Evolutionary conservation across 2,329 filamentous ascomycete species (phyloP), one percentile per base, ranked within the genome.

Genomic region (Helotiales sp.): DNA sequence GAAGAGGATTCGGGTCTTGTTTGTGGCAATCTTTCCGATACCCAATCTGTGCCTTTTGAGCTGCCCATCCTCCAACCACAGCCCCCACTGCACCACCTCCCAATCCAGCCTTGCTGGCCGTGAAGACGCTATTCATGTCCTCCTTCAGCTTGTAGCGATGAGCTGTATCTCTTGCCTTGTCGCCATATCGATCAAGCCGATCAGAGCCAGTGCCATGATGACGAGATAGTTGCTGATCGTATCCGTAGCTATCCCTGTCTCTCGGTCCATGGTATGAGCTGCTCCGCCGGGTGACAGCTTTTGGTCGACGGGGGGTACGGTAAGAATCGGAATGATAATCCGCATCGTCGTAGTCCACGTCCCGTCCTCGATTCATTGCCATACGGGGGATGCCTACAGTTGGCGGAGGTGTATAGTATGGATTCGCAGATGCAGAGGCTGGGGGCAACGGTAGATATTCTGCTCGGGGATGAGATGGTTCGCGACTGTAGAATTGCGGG

Each of bases 31-130:
- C 65, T 59, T 62, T 69, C 58, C 63, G 66, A 43, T 61, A 70
- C 17, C 70, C 64, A 54, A 67, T 40, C 37, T 72, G 70, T 7
- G 71, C 73, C 45, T 75, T 73, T 2, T 71, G 69, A 6, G 71
- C 65, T 3, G 70, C 74, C 74, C 74, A 75, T 15, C 73, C 74
- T 1, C 71, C 74, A 1, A 74, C 63, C 17, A 73, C 47, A 2
- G 73, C 74, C 5, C 74, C 74, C 1, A 72, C 63, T 7, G 72
- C 73, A 20, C 67, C 67, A 1, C 69, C 74, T 1, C 67, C 61
- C 0, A 75, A 22, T 0, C 74, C 74, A 6, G 30, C 63, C 1
- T 69, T 70, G 20, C 63, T 70, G 17, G 67, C 65, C 3, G 72
- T 73, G 37, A 76, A 74, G 5, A 67, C 13, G 1, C 58, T 67